These are phyloP conservation scores for Euphrasia arctica DNA, from an alignment of 305 asterid species.

Conservation along the genomic window DNA sequence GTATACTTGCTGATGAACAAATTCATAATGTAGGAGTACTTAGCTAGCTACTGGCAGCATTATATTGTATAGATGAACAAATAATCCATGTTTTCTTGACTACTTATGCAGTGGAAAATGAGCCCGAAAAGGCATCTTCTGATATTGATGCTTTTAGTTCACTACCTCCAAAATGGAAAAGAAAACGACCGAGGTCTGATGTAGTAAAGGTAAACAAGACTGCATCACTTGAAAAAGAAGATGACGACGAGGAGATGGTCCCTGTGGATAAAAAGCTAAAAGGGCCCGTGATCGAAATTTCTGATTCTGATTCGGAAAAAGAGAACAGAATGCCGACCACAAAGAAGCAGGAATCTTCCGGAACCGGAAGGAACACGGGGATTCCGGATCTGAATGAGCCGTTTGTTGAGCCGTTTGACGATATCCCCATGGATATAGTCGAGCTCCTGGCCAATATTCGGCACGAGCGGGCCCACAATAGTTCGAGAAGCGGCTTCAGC, in stretches of 20 bases:
- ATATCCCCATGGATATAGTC: conserved; percentile 80
- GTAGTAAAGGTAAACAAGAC: conserved; percentile 35
- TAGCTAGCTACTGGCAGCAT: no score
- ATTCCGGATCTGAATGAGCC: conserved; percentile 62
- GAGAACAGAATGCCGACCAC: conserved; percentile 19
- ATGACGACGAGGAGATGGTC: conserved; percentile 10
- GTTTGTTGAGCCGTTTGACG: conserved; percentile 48
- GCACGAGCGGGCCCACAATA: conserved; percentile 45
- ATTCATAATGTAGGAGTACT: no score
- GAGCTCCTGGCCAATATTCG: conserved; percentile 72
- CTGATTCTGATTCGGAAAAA: conserved; percentile 34
- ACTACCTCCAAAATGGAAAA: conserved; percentile 33
- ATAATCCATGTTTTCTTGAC: no score
- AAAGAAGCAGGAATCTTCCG: conserved; percentile 16
- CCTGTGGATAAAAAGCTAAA: conserved; percentile 28
- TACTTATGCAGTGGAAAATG: conserved; percentile 6
- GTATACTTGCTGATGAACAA: no score
- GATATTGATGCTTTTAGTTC: conserved; percentile 23
- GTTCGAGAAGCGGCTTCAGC: conserved; percentile 27
- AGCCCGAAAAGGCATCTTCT: conserved; percentile 30
- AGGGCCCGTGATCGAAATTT: conserved; percentile 25
- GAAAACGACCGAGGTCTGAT: conserved; percentile 43
- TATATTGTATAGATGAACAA: no score
- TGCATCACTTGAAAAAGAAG: conserved; percentile 30
- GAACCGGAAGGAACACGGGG: conserved; percentile 26